Conservation (phyloP, 2,329 filamentous ascomycete genomes). For the Penicillium sp. region DNA sequence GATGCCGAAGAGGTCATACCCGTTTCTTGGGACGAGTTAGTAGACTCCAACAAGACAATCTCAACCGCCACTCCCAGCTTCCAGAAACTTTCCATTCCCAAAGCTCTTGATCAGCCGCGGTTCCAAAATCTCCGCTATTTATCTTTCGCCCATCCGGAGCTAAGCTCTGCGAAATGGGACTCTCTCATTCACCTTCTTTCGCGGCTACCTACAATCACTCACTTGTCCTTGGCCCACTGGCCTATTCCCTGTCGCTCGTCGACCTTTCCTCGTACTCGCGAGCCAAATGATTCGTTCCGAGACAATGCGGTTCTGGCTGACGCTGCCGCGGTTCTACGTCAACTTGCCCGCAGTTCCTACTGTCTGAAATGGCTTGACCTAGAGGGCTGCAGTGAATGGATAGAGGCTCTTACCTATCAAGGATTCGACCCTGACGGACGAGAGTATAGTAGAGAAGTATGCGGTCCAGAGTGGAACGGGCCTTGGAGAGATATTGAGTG, state of each 20-base stretch:
- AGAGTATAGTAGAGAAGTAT: constrained; percentile 16
- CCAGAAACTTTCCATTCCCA: constrained; percentile 11
- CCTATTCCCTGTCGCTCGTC: constrained; percentile 58
- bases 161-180: constrained; percentile 51
- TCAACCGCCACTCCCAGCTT: background rate
- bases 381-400: constrained; percentile 58
- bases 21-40: constrained; percentile 43
- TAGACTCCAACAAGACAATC: constrained; percentile 10
- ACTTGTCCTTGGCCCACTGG: constrained; percentile 63
- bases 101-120: constrained; percentile 29
- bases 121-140: constrained; percentile 58
- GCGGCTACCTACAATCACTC: constrained; percentile 56
- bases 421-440: constrained; percentile 29
- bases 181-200: constrained; percentile 54
- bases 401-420: constrained; percentile 50
- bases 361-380: constrained; percentile 62
- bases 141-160: constrained; percentile 54
- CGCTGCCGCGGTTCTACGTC: constrained; percentile 55
- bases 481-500: constrained; percentile 46
- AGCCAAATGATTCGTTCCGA: constrained; percentile 31
- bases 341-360: constrained; percentile 55
- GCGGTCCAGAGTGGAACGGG: constrained; percentile 46
- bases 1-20: constrained; percentile 26
- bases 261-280: constrained; percentile 47
- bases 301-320: constrained; percentile 56